Conservation (phyloP, 2,329 filamentous ascomycete species). For the Didymella segeticola region DNA sequence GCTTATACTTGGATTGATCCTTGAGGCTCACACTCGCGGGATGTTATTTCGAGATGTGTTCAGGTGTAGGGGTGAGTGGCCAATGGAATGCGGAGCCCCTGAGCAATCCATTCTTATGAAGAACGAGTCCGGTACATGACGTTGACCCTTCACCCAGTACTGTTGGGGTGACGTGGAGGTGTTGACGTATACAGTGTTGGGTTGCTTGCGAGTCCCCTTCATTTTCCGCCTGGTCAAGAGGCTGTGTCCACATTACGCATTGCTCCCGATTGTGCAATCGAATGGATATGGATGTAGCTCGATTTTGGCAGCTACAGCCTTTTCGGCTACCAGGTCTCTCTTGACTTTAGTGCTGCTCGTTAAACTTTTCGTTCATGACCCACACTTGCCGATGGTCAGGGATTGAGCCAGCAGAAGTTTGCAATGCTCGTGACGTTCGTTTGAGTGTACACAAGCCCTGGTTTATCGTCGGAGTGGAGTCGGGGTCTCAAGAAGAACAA, state of each 20-base stretch:
- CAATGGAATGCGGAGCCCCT: neutral
- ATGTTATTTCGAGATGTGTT: too few relatives aligned
- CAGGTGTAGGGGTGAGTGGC: too few relatives aligned
- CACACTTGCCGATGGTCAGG: neutral
- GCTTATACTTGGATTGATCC: neutral
- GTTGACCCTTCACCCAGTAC: neutral
- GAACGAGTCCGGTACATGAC: neutral
- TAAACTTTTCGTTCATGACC: too few relatives aligned
- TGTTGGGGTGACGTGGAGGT: neutral
- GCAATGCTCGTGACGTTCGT: conserved; percentile 7
- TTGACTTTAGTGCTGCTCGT: neutral
- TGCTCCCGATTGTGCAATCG: neutral
- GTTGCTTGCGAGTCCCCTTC: neutral
- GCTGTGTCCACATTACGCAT: neutral
- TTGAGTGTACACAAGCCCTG: neutral
- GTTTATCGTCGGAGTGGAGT: neutral
- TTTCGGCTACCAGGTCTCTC: neutral
- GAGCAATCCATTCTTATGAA: neutral
- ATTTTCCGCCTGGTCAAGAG: neutral
- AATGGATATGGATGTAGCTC: neutral
- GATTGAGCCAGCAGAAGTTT: neutral
- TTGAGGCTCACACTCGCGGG: neutral
- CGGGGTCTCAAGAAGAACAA: neutral
- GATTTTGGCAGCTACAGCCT: too few relatives aligned
- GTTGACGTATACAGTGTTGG: neutral